Base-by-base conservation (phyloP, 306 rosid genomes). In the Quercus variabilis region DNA sequence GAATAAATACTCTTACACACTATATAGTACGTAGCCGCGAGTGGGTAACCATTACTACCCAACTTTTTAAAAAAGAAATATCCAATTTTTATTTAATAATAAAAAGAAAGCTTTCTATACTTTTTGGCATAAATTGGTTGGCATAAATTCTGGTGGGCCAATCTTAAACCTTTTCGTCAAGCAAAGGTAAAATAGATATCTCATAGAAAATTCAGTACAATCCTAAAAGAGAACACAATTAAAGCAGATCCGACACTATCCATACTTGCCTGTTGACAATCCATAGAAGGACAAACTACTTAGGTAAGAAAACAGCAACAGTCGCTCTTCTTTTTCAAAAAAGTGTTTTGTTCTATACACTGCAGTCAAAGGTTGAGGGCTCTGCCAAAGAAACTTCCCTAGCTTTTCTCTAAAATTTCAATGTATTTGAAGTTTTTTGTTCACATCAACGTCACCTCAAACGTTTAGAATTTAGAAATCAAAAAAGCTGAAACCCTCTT, bases 291-390 rank as follows among this genome's bases (percentile, higher is more conserved):
- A 74, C 74, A 60, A 81, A 23, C 52, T 13, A 74, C 73, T 73
- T 81, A 41, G 80, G 80, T 71, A 38, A 80, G 91, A 85, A 87
- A 31, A 73, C 74, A 59, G 52, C 72, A 31, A 71, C 51, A 49
- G 63, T 18, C 19, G 17, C 4, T 30, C 23, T 52, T 5, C 69
- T 74, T 57, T 60, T 83, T 80, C 75, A 38, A 46, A 72, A 86
- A 82, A 77, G 85, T 79, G 59, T 69, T 76, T 84, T 54, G 38
- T 25, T 33, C 13, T 13, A 49, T 6, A 30, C 77, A 78, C 78
- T 28, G 46, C 84, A 87, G 92, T 88, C 94, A 90, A 92, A 90
- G 80, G 77, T 76, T 78, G 83, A 56, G 79, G 73, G 84, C 82
- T 89, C 79, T 81, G 76, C 67, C 58, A 10, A 2, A 76, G 43